Percentiles rank a stretch among this genome's conserved stretches.
These are phyloP conservation scores for Leishmania tarentolae DNA, from an alignment of 208 protist genomes.

Conservation along the genomic window DNA sequence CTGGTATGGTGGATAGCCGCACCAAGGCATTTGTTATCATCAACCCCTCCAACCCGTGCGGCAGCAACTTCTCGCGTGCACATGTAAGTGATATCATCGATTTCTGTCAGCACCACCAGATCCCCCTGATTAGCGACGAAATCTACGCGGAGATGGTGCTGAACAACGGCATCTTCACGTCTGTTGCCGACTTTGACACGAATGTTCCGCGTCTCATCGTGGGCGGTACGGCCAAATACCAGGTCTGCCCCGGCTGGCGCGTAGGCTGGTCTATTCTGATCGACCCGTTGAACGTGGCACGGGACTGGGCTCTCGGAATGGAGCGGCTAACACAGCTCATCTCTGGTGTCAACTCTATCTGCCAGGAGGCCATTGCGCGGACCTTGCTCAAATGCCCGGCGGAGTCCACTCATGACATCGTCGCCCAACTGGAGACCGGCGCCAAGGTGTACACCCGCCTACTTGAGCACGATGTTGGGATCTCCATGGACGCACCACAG, in stretches of 20 bases:
- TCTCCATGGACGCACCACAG: constrained; percentile 64
- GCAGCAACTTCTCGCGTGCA: constrained; percentile 82
- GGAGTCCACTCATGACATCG: constrained; percentile 50
- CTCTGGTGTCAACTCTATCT: constrained; percentile 87
- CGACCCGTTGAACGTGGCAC: constrained; percentile 51
- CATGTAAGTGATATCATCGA: constrained; percentile 87
- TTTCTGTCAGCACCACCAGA: constrained; percentile 79
- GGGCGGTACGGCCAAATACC: constrained; percentile 92
- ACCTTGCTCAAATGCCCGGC: constrained; percentile 76
- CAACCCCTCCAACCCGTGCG: constrained; percentile 97
- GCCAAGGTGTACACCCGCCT: constrained; percentile 46
- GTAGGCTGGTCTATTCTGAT: constrained; percentile 89
- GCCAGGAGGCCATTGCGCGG: constrained; percentile 83
- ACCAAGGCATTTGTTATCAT: constrained; percentile 93
- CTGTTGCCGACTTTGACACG: constrained; percentile 82
- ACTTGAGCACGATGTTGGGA: constrained; percentile 37
- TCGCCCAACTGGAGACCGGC: constrained; percentile 45
- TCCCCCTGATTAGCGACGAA: constrained; percentile 95
- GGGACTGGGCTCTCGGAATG: constrained; percentile 49
- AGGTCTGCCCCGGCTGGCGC: constrained; percentile 94
- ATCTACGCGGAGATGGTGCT: constrained; percentile 96
- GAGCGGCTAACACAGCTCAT: constrained; percentile 67
- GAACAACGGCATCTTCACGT: constrained; percentile 68
- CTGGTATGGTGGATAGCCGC: constrained; percentile 74
- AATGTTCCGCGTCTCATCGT: constrained; percentile 83